Conservation (phyloP, 352 stramenopile species). For the Phytophthora vignae region DNA sequence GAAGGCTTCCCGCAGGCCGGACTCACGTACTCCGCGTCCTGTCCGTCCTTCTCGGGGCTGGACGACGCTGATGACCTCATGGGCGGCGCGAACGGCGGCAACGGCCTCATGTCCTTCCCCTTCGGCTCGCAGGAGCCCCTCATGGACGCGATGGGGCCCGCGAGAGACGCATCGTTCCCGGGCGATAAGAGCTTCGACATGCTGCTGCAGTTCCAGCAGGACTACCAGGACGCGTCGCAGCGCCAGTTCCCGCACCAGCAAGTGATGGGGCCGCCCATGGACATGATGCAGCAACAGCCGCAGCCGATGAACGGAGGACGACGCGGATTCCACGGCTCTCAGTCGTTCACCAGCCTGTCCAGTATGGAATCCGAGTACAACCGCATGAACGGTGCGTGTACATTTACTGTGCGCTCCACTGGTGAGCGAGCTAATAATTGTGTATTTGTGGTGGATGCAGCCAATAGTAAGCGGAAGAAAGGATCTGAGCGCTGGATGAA, state of each 20-base stretch:
- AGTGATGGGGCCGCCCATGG: slow-evolving; percentile 47
- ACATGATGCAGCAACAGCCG: slow-evolving; percentile 41
- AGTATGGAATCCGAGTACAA: slow-evolving; percentile 78
- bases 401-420: background rate
- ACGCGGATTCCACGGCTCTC: slow-evolving; percentile 66
- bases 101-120: slow-evolving; percentile 32
- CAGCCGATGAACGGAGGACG: slow-evolving; percentile 24
- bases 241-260: slow-evolving; percentile 63
- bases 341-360: slow-evolving; percentile 76
- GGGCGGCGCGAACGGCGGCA: slow-evolving; percentile 38
- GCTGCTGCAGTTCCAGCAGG: slow-evolving; percentile 72
- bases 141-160: slow-evolving; percentile 16
- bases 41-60: slow-evolving; percentile 73
- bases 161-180: slow-evolving; percentile 14
- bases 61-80: slow-evolving; percentile 68
- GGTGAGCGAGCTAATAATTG: background rate
- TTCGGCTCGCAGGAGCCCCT: slow-evolving; percentile 40
- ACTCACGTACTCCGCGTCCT: slow-evolving; percentile 78
- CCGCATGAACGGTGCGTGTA: slow-evolving; percentile 44
- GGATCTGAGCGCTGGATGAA: slow-evolving; percentile 73
- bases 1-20: slow-evolving; percentile 11
- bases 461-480: slow-evolving; percentile 75
- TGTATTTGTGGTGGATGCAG: slow-evolving; percentile 15
- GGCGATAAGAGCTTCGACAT: slow-evolving; percentile 60
- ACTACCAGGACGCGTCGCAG: slow-evolving; percentile 48